Base-by-base conservation (phyloP, 192 early-diverging fungal species). In the Entomortierella chlamydospora region DNA sequence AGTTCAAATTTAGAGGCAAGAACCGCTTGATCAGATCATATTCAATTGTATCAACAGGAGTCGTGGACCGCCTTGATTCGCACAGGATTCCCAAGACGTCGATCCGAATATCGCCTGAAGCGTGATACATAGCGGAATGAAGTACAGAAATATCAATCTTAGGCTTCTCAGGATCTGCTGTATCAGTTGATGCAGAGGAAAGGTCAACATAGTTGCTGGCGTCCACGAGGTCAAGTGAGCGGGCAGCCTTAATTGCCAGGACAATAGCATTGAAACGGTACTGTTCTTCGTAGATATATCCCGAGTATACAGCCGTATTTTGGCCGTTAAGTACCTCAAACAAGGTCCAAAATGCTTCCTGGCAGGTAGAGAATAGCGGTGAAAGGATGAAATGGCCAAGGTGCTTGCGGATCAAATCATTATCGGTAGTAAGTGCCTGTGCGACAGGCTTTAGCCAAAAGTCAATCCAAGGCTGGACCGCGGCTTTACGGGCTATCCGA, bases 41-140 rank as follows among this genome's bases (percentile, higher is more conserved):
- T 67, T 97, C 94, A 15, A 84, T 81, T 10, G 61, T 61, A 25
- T 85, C 87, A 26, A 92, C 85, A 33, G 89, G 87, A 12, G 86
- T 84, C 0, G 91, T 87, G 20, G 88, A 83, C n/a, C 91, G 88
- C 52, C 88, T 82, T 3, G 93, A 88, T 61, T 96, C 96, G 69
- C 95, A 95, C 11, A 97, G 80, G 11, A 97, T 85, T 5, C 93
- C 93, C 22, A 95, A 71, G 4, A 91, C 91, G 56, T 97, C 95
- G 12, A 89, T 86, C 5, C 96, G 90, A 37, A 96, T 85, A 26
- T 90, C 87, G 50, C 73, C 66, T 60, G 95, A 94, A 1, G 86
- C 86, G 71, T 95, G 93, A 49, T 87, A 83, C 53, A 94, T 90
- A 2, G 94, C 91, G 10, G 84, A 73, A 34, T 83, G 76, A 23